phyloP scores from a whole-genome alignment of 2,329 filamentous ascomycete genomes.

The Myriosclerotinia scirpicola region DNA sequence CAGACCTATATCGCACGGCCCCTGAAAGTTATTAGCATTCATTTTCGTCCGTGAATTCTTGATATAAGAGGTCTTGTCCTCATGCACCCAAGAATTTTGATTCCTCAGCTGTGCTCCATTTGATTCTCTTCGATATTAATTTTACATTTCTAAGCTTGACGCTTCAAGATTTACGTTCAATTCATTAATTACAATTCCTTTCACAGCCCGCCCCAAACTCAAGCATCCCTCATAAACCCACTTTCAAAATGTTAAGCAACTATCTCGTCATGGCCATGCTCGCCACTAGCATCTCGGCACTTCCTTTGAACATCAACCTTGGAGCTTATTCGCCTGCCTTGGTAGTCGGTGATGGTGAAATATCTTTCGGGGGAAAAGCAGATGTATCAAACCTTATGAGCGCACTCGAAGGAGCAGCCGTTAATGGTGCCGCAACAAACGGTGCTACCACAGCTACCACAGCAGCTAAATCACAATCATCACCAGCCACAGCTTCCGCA shows the following conservation, averaged over 20 bases:
- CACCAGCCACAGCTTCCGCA: constrained; percentile 15
- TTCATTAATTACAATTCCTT: constrained; percentile 10
- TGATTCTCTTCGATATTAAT: constrained; percentile 14
- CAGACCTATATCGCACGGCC: constrained; percentile 17
- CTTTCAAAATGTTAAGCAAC: constrained; percentile 18
- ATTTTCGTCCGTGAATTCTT: background rate
- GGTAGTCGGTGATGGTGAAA: constrained; percentile 26
- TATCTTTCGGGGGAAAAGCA: constrained; percentile 22
- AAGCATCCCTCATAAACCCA: background rate
- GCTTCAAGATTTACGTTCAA: constrained; percentile 12
- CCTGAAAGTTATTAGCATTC: constrained; percentile 10
- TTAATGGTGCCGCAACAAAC: background rate
- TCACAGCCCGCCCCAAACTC: background rate
- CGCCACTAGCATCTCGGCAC: constrained; percentile 22
- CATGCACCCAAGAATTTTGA: constrained; percentile 22
- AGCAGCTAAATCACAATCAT: constrained; percentile 12
- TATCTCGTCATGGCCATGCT: constrained; percentile 18
- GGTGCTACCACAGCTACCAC: constrained; percentile 11
- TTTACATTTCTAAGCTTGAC: constrained; percentile 20
- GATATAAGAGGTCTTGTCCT: constrained; percentile 24
- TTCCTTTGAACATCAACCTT: constrained; percentile 24
- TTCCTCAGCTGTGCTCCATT: constrained; percentile 23
- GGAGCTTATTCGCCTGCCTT: constrained; percentile 22
- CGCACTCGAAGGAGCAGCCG: constrained; percentile 18
- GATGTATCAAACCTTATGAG: constrained; percentile 23